A percentile compares a stretch with the other conserved stretches of the same genome.
Evolutionary conservation across 2,329 filamentous ascomycete species (phyloP).

Genomic region (Penicillium decumbens): DNA sequence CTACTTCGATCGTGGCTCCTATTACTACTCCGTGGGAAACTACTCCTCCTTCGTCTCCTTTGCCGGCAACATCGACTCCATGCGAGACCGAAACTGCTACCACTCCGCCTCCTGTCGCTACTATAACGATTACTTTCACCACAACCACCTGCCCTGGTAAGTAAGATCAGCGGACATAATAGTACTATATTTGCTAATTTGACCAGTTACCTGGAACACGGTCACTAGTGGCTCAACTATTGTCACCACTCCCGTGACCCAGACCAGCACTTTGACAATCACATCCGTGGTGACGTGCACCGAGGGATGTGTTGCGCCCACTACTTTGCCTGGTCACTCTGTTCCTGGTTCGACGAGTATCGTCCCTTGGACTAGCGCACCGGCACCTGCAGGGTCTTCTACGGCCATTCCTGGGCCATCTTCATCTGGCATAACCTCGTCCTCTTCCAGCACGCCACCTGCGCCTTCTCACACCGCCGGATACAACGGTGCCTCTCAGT

Average conservation of each 20-base stretch:
- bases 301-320: slow-evolving; percentile 12
- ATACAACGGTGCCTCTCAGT: slow-evolving; percentile 20
- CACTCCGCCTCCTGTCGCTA: slow-evolving; percentile 5
- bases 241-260: slow-evolving; percentile 22
- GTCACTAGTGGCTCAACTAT: slow-evolving; percentile 20
- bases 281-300: slow-evolving; percentile 23
- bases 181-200: slow-evolving; percentile 9
- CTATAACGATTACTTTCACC: slow-evolving; percentile 21
- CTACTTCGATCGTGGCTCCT: background rate
- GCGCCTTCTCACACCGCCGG: slow-evolving; percentile 7
- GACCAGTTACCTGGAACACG: slow-evolving; percentile 21
- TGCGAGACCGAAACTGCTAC: slow-evolving; percentile 7
- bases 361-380: background rate
- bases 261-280: slow-evolving; percentile 22
- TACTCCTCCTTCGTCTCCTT: background rate
- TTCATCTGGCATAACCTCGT: background rate
- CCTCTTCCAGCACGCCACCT: background rate
- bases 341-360: background rate
- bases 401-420: background rate
- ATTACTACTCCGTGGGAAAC: background rate
- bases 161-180: background rate
- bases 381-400: background rate
- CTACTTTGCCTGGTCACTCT: background rate
- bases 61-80: background rate
- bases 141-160: slow-evolving; percentile 31